phyloP scores from a whole-genome alignment of 441 rosid species.

The Euphorbia schlechtendalii region DNA sequence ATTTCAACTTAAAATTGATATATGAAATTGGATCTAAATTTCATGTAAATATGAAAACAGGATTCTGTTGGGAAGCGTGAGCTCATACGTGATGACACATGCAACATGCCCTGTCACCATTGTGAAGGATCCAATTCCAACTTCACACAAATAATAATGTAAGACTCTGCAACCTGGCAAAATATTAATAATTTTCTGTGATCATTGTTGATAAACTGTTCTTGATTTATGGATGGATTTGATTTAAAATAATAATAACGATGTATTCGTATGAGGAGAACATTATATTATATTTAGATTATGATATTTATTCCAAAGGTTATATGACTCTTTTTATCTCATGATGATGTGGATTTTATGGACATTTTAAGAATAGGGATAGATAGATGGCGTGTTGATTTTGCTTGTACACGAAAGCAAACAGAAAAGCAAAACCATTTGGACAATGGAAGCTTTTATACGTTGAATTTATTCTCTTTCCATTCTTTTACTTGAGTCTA shows the following conservation, averaged over 20 bases:
- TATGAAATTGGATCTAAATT: background rate
- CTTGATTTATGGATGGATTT: background rate
- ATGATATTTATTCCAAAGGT: background rate
- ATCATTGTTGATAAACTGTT: background rate
- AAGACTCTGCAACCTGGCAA: background rate
- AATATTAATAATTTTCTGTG: no score
- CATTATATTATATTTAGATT: background rate
- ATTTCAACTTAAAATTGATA: background rate
- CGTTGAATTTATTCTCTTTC: background rate
- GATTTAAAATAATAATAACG: background rate
- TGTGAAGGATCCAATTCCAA: conserved; percentile 40
- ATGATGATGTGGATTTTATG: background rate
- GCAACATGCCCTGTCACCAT: conserved; percentile 76
- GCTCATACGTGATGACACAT: conserved; percentile 52
- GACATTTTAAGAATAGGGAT: background rate
- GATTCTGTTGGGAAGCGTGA: conserved; percentile 75
- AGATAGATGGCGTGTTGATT: background rate
- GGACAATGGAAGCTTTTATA: background rate
- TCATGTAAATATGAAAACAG: conserved; percentile 30
- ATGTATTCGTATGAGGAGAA: background rate
- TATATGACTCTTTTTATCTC: background rate
- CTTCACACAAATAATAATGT: background rate
- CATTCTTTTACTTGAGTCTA: no score
- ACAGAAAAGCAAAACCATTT: background rate
- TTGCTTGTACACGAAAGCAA: background rate